Evolutionary conservation across 2,329 filamentous ascomycete species (phyloP), one percentile per base, ranked within the genome.

Genomic region (Ophiostoma australiae): DNA sequence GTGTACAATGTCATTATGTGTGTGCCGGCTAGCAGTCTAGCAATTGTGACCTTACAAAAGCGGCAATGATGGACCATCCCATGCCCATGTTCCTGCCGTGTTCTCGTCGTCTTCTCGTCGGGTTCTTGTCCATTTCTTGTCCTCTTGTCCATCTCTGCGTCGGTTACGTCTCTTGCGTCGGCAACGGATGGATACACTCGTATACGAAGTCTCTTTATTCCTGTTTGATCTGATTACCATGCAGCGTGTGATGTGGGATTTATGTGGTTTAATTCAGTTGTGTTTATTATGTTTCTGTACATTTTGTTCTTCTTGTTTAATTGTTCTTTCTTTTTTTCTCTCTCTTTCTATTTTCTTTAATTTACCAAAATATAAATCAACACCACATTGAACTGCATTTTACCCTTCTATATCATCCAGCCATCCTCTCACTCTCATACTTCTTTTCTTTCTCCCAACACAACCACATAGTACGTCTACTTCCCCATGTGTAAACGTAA

Each of bases 401-500:
- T 48, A 5, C 7, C 20, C 44, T 48, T 48, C 44, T n/a, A 5
- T 41, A 11, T n/a, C 5, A 17, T 48, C 4, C 44, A 20, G 5
- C 15, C 17, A 20, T 20, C 17, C 17, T 20, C 17, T 20, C 17
- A 20, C 17, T n/a, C 44, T 48, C 44, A 48, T 55, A 48, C 17
- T 48, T 48, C 17, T 20, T 15, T 48, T 17, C 48, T n/a, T 5
- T 55, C 20, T 55, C 52, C 44, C 17, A n/a, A 48, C 2, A 48
- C 13, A 3, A 48, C 44, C 1, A n/a, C 44, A 48, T 55, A 39
- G 20, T 55, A 7, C 55, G 15, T 17, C 27, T 63, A 31, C 27
- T 63, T 63, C 58, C 58, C 58, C 58, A 63, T 63, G 33, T 33
- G 58, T 61, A 63, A 33, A 33, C 52, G 52, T 58, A 58, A 58